Base-by-base conservation (phyloP, 768 basidiomycete genomes). In the Leucocoprinus birnbaumii region DNA sequence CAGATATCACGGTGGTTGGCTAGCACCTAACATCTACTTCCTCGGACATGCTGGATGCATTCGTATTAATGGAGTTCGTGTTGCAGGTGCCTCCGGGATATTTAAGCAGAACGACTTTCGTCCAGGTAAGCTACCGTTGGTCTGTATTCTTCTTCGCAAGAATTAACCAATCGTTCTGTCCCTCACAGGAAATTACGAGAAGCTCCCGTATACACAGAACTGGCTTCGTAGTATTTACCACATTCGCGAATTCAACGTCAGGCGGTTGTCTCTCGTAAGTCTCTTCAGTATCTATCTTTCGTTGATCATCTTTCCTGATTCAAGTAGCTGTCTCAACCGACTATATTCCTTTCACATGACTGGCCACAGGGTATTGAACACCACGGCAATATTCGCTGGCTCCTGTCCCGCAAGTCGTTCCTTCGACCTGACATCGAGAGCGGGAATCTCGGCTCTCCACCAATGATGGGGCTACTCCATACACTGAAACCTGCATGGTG, bases 21-120 rank as follows among this genome's bases (percentile, higher is more conserved):
- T 98, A 10, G 97, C 96, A 0, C 91, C 90, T 0, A 95, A 97
- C 65, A 95, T 99, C 51, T 99, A 97, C 71, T 98, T 91, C 68
- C 81, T 99, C 2, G 97, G 97, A 0, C 83, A 87, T 63, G 93
- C 94, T 2, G 95, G 95, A 0, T 91, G 89, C 49, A 79, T 99
- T 0, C 82, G 87, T 34, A 85, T 97, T 24, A 89, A 96, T 62
- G 95, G 94, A 0, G 59, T 98, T 19, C 80, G 92, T 7, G 90
- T 99, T 42, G 86, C 89, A 18, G 97, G 97, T 3, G 85, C 88
- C 2, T 96, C 93, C 9, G 96, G 97, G 21, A 98, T 98, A 48
- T 97, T 86, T 75, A 94, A 94, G 59, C 66, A 66, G 0, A 76
- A 84, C 41, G 86, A 97, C 66, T 98, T 90, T 63, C 69, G 67